phyloP scores from a whole-genome alignment of 208 protist species.

The Acanthamoeba polyphaga region DNA sequence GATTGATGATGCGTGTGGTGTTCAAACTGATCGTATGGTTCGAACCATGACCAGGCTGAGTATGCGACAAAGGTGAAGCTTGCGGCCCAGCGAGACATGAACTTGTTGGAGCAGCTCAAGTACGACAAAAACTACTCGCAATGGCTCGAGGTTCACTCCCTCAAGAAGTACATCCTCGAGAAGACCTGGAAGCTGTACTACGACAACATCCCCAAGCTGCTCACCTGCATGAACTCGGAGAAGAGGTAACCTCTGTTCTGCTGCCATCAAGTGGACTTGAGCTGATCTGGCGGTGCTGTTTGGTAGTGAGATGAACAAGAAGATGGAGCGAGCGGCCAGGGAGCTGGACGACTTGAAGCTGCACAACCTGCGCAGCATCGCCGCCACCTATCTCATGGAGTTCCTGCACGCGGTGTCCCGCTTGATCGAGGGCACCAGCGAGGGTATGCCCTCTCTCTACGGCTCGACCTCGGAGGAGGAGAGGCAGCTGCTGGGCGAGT shows the following conservation, averaged over 20 bases:
- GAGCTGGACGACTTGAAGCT: constrained; percentile 63
- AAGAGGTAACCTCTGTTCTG: neutral
- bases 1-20: constrained; percentile 75
- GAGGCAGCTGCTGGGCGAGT: constrained; percentile 74
- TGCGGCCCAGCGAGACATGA: constrained; percentile 56
- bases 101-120: constrained; percentile 80
- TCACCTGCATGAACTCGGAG: constrained; percentile 76
- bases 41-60: neutral
- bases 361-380: constrained; percentile 76
- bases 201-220: constrained; percentile 79
- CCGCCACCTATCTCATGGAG: constrained; percentile 83
- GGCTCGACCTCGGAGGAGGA: constrained; percentile 87
- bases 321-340: neutral
- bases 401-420: constrained; percentile 84
- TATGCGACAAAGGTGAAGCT: constrained; percentile 20
- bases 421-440: constrained; percentile 76
- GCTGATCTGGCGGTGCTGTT: neutral
- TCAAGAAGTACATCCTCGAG: constrained; percentile 76
- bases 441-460: constrained; percentile 83
- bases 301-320: neutral
- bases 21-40: neutral
- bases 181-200: constrained; percentile 81
- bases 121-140: constrained; percentile 80
- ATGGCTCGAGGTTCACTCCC: constrained; percentile 59
- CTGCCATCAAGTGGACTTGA: neutral